These are phyloP conservation scores for Parasarocladium wereldwijsianum DNA, from an alignment of 2,329 filamentous ascomycete species.

Conservation along the genomic window DNA sequence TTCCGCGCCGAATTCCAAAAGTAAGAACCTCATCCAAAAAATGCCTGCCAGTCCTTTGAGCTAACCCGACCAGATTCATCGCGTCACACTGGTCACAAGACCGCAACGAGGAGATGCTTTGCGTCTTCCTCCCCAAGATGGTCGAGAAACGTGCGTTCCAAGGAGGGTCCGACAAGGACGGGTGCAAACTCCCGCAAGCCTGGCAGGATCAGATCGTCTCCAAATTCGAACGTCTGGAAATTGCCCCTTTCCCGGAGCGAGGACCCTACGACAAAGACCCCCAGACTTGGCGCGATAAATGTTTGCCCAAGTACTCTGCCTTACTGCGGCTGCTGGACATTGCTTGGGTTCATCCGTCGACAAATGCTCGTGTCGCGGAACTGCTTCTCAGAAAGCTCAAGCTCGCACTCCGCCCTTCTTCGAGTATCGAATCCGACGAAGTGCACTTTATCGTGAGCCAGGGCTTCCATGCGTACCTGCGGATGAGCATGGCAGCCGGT, in stretches of 20 bases:
- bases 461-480: conserved; percentile 59
- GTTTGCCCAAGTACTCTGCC: conserved; percentile 53
- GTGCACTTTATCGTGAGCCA: conserved; percentile 61
- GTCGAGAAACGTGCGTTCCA: conserved; percentile 40
- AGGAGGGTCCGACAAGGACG: conserved; percentile 33
- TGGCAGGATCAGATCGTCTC: conserved; percentile 63
- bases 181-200: conserved; percentile 42
- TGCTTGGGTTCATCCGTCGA: conserved; percentile 49
- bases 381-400: conserved; percentile 51
- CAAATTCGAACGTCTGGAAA: conserved; percentile 51
- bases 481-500: conserved; percentile 45
- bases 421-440: conserved; percentile 43
- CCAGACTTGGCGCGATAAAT: conserved; percentile 45
- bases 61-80: conserved; percentile 47
- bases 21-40: conserved; percentile 22
- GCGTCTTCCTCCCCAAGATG: conserved; percentile 53
- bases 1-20: conserved; percentile 70
- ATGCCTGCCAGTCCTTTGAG: neutral
- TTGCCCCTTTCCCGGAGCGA: conserved; percentile 49
- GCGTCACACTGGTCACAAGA: conserved; percentile 55
- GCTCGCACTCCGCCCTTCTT: conserved; percentile 46
- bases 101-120: conserved; percentile 52
- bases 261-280: conserved; percentile 47
- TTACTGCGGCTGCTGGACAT: conserved; percentile 48
- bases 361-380: conserved; percentile 50